Evolutionary conservation across 805 yeast genomes (phyloP).

Genomic region (Hanseniaspora taiwanica): DNA sequence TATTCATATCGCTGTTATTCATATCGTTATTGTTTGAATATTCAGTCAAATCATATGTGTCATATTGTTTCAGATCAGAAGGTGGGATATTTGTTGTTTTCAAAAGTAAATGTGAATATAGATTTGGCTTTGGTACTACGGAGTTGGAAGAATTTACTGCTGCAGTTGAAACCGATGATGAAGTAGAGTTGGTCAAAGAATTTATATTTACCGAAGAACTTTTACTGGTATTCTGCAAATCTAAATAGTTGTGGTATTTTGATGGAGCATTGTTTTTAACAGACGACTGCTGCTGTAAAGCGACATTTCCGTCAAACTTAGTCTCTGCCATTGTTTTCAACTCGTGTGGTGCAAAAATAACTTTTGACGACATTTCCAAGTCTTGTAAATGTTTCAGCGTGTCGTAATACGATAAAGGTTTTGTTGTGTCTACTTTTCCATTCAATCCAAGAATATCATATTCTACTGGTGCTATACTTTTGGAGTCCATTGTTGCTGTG

Average conservation of each 20-base stretch:
- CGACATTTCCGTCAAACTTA: slow-evolving; percentile 15
- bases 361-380: slow-evolving; percentile 19
- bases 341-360: slow-evolving; percentile 15
- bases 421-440: not conserved
- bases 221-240: not conserved
- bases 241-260: not conserved
- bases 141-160: not conserved
- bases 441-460: not conserved
- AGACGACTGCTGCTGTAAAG: slow-evolving; percentile 10
- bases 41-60: not conserved
- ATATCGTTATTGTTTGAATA: not conserved
- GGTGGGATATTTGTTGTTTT: not conserved
- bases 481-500: not conserved
- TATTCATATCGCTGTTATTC: not conserved
- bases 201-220: not conserved
- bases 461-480: not conserved
- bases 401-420: slow-evolving; percentile 16
- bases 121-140: not conserved
- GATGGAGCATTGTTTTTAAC: no score
- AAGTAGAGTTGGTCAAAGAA: not conserved
- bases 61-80: not conserved
- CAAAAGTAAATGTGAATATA: not conserved
- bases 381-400: slow-evolving; percentile 20
- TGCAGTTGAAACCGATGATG: not conserved
- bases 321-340: slow-evolving; percentile 16